Conservation (phyloP, 257 asterid genomes). For the Linderniella brevidens region DNA sequence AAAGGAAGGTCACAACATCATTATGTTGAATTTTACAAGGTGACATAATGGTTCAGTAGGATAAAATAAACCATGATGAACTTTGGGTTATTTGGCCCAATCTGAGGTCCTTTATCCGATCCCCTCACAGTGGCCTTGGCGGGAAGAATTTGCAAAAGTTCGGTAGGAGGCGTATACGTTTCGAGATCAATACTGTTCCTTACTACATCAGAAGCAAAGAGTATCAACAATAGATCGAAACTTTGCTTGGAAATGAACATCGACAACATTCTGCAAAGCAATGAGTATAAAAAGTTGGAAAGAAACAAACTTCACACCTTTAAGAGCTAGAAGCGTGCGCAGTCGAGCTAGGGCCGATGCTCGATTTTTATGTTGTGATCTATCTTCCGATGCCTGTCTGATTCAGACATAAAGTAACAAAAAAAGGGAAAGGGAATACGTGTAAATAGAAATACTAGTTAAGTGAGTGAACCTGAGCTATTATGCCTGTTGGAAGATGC, state of each 20-base stretch:
- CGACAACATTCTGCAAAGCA: slow-evolving; percentile 1
- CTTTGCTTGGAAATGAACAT: not conserved
- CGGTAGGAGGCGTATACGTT: slow-evolving; percentile 61
- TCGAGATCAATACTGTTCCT: slow-evolving; percentile 76
- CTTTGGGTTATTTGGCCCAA: slow-evolving; percentile 86
- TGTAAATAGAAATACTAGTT: slow-evolving; percentile 4
- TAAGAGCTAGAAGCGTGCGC: slow-evolving; percentile 63
- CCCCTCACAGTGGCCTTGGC: slow-evolving; percentile 58
- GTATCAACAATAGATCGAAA: not conserved
- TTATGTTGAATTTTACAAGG: slow-evolving; percentile 2
- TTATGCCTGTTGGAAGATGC: slow-evolving; percentile 80
- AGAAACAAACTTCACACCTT: slow-evolving; percentile 27
- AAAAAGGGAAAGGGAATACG: not conserved
- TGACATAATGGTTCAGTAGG: slow-evolving; percentile 10
- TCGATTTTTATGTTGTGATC: slow-evolving; percentile 89
- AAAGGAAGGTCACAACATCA: not conserved
- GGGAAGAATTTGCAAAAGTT: slow-evolving; percentile 83
- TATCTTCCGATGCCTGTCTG: slow-evolving; percentile 74
- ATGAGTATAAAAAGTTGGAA: slow-evolving; percentile 1
- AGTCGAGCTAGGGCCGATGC: slow-evolving; percentile 67
- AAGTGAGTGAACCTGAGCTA: slow-evolving; percentile 48
- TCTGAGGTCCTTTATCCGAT: slow-evolving; percentile 52
- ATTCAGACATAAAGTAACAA: slow-evolving; percentile 10
- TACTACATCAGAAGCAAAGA: slow-evolving; percentile 30
- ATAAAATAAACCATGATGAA: slow-evolving; percentile 48